Evolutionary conservation across 805 yeast species (phyloP), one percentile per base, ranked within the genome.

Genomic region (Sugiyamaella lignohabitans): DNA sequence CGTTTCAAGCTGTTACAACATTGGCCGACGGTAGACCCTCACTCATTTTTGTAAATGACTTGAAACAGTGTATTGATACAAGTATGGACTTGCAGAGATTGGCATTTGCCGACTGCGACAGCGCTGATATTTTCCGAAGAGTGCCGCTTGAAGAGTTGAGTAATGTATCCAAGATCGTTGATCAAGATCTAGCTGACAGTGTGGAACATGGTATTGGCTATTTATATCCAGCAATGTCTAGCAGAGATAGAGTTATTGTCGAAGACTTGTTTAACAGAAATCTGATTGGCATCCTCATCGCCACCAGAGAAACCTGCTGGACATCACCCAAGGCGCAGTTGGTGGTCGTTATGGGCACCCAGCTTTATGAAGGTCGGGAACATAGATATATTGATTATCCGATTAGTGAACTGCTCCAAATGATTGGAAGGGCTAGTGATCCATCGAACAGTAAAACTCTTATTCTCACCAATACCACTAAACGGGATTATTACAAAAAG

Each of bases 291-390:
- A 65, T 82, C 5, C 48, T 88, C n/a, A 49, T 89, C 17, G 81
- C 82, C 0, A 69, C 88, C 0, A 72, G 73, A 45, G 89, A 81
- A 2, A 71, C 79, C 2, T 70, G 79, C 34, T 53, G 61, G 38
- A 70, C 65, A 52, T 62, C 64, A 5, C 87, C 89, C 0, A 11
- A 20, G 4, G 78, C 87, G 0, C 66, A 71, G 36, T 62, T 71
- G 41, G 84, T 84, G 2, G 63, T 84, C 22, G 70, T 91, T 3
- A 59, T 82, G 47, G 86, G 94, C 10, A 87, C 96, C 0, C 82
- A 78, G 55, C 69, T 64, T 17, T 83, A 70, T 58, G 93, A 86
- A 39, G 91, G 86, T 0, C 75, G 71, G 42, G 95, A 85, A 53
- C 86, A 81, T 55, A 66, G 89, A 27, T 77, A 74, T 52, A 62